These are phyloP conservation scores for Puccinia sorghi DNA, from an alignment of 1,284 basidiomycete genomes.

Conservation along the genomic window DNA sequence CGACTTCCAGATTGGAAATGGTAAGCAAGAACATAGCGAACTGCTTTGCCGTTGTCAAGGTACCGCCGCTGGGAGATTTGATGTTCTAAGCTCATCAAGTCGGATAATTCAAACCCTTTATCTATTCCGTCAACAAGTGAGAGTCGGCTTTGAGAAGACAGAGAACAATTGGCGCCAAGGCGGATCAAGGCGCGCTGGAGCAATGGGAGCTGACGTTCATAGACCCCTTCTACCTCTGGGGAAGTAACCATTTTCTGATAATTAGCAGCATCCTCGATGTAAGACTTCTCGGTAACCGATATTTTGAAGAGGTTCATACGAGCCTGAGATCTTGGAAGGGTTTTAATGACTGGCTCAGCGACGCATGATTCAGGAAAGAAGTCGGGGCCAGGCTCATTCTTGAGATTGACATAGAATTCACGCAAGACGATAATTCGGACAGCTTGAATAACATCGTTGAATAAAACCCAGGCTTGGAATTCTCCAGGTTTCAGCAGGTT, in stretches of 20 bases:
- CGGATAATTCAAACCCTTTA: slow-evolving; percentile 78
- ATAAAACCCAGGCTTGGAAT: slow-evolving; percentile 84
- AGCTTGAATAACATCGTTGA: slow-evolving; percentile 75
- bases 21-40: slow-evolving; percentile 87
- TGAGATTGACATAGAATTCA: slow-evolving; percentile 89
- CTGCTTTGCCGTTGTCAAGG: slow-evolving; percentile 70
- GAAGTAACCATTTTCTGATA: slow-evolving; percentile 91
- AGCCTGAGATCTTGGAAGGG: slow-evolving; percentile 76
- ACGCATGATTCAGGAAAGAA: slow-evolving; percentile 71
- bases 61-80: slow-evolving; percentile 71
- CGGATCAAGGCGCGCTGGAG: slow-evolving; percentile 78
- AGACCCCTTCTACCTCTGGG: slow-evolving; percentile 92
- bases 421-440: slow-evolving; percentile 82
- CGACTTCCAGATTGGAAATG: slow-evolving; percentile 75
- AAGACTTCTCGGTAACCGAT: slow-evolving; percentile 78
- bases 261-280: slow-evolving; percentile 79
- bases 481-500: slow-evolving; percentile 73
- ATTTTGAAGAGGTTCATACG: slow-evolving; percentile 81
- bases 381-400: slow-evolving; percentile 66
- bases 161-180: slow-evolving; percentile 78
- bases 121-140: slow-evolving; percentile 83
- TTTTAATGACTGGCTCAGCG: slow-evolving; percentile 72
- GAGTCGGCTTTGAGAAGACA: slow-evolving; percentile 67
- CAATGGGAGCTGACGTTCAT: slow-evolving; percentile 88
- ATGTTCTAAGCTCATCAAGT: slow-evolving; percentile 70